These are phyloP conservation scores for Fusarium phyllophilum DNA, from an alignment of 2,329 filamentous ascomycete genomes.

Conservation along the genomic window DNA sequence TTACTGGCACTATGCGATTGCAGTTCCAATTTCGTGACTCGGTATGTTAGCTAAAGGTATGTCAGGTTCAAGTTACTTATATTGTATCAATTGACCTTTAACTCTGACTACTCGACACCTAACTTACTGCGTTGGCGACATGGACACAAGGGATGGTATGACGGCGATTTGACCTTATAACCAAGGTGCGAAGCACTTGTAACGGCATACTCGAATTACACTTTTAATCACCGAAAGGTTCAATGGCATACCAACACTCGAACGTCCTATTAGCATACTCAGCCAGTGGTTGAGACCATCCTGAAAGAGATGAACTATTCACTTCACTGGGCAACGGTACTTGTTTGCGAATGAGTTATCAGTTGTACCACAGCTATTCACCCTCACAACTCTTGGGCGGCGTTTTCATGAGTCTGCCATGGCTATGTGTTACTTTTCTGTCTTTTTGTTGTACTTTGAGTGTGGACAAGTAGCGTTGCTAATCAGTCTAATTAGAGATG, in stretches of 20 bases:
- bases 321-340: not conserved
- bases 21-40: not conserved
- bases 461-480: not conserved
- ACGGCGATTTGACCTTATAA: not conserved
- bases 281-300: not conserved
- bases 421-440: not conserved
- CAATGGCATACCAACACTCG: not conserved
- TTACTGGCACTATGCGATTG: not conserved
- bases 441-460: not conserved
- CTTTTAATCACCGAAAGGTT: not conserved
- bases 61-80: not conserved
- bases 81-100: not conserved
- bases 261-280: not conserved
- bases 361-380: not conserved
- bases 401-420: not conserved
- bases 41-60: not conserved
- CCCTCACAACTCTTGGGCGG: not conserved
- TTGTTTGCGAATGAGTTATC: not conserved
- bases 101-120: too few species aligned
- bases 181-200: not conserved
- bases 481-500: not conserved
- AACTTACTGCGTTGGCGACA: not conserved
- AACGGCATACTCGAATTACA: not conserved
- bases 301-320: not conserved
- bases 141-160: not conserved